These are phyloP conservation scores for Globisporangium canariense DNA, from an alignment of 352 stramenopile species.

Conservation along the genomic window DNA sequence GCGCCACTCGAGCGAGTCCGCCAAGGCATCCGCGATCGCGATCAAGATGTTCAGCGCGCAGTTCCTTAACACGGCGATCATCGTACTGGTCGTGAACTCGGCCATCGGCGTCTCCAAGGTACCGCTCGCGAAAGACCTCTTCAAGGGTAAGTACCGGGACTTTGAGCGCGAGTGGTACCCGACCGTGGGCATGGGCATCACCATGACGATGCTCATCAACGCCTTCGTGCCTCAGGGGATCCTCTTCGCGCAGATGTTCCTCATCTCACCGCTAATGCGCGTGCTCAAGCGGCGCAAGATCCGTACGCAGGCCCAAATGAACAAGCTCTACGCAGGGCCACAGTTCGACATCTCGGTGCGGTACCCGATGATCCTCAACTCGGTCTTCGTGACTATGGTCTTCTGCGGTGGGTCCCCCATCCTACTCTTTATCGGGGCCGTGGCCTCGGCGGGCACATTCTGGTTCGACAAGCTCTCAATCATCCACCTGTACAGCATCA, in stretches of 20 bases:
- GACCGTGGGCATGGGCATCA: conserved; percentile 83
- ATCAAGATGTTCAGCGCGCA: conserved; percentile 80
- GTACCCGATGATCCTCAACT: conserved; percentile 85
- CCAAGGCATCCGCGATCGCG: conserved; percentile 66
- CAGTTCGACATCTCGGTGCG: conserved; percentile 73
- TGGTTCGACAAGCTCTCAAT: conserved; percentile 84
- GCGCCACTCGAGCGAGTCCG: conserved; percentile 73
- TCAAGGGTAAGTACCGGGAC: conserved; percentile 76
- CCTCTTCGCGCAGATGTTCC: conserved; percentile 56
- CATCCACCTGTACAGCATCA: conserved; percentile 71
- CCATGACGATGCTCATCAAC: conserved; percentile 87
- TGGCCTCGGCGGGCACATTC: conserved; percentile 59
- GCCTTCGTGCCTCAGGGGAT: conserved; percentile 59
- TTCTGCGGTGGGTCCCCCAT: conserved; percentile 80
- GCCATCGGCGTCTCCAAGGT: conserved; percentile 36
- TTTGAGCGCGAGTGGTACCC: conserved; percentile 87
- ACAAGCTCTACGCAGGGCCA: conserved; percentile 70
- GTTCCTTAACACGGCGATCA: conserved; percentile 83
- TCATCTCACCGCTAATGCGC: conserved; percentile 50
- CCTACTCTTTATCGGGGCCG: conserved; percentile 69
- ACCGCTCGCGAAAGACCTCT: conserved; percentile 50
- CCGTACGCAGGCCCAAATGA: conserved; percentile 74
- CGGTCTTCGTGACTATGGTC: conserved; percentile 78
- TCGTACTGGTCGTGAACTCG: conserved; percentile 78
- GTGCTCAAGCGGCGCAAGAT: conserved; percentile 35